Evolutionary conservation across 208 protist species (phyloP).

Genomic region (Trypanosoma theileri): DNA sequence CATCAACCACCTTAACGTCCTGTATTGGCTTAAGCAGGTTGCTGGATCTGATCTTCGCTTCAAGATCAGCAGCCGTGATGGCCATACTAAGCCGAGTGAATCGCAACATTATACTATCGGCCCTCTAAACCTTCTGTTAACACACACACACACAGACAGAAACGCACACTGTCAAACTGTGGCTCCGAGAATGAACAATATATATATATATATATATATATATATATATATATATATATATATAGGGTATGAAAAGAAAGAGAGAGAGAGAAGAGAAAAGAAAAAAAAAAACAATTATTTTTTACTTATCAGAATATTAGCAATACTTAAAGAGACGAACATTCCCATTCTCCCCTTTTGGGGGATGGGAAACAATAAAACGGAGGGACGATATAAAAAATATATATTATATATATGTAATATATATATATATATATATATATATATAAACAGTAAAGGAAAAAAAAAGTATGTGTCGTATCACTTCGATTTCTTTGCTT

Average conservation of each 20-base stretch:
- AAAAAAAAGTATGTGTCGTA: slow-evolving; percentile 16
- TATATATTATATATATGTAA: background rate
- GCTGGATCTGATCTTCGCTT: slow-evolving; percentile 64
- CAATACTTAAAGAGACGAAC: no score
- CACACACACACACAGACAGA: background rate
- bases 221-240: background rate
- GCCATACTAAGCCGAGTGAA: slow-evolving; percentile 17
- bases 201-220: background rate
- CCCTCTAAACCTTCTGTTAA: background rate
- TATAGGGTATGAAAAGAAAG: background rate
- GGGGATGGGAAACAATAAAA: background rate
- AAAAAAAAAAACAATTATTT: no score
- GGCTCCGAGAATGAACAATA: no score
- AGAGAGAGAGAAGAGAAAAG: no score
- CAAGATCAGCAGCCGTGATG: slow-evolving; percentile 63
- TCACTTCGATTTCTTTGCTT: background rate
- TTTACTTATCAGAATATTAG: no score
- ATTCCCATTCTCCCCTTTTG: no score
- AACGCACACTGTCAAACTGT: background rate
- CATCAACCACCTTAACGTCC: slow-evolving; percentile 64
- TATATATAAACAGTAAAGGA: slow-evolving; percentile 14
- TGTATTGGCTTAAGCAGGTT: slow-evolving; percentile 53
- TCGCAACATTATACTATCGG: slow-evolving; percentile 9
- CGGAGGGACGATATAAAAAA: background rate
- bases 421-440: slow-evolving; percentile 7